Evolutionary conservation across 148 eudicot genomes (phyloP).

Genomic region (Silene conica): DNA sequence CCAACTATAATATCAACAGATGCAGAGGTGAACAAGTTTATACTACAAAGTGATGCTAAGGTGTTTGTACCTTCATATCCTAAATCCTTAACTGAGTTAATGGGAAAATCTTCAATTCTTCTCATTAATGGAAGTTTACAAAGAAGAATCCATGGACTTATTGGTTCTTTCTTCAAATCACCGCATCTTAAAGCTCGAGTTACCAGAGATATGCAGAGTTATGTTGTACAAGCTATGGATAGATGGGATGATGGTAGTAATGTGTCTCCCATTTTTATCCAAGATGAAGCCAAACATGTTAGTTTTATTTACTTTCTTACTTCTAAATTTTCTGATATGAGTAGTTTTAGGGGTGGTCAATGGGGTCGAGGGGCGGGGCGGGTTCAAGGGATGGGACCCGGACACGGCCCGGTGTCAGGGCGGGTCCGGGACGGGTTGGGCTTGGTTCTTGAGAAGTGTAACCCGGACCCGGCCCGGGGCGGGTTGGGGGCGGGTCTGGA

Average conservation of each 20-base stretch:
- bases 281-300: slow-evolving; percentile 70
- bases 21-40: slow-evolving; percentile 74
- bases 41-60: slow-evolving; percentile 77
- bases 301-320: slow-evolving; percentile 1
- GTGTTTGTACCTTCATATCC: slow-evolving; percentile 83
- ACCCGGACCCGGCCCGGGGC: no score
- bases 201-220: slow-evolving; percentile 51
- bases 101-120: slow-evolving; percentile 79
- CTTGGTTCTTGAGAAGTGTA: no score
- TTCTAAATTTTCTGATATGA: background rate
- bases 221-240: slow-evolving; percentile 50
- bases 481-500: no score
- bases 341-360: no score
- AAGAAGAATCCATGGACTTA: slow-evolving; percentile 74
- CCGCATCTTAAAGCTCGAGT: slow-evolving; percentile 66
- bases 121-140: slow-evolving; percentile 76
- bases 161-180: slow-evolving; percentile 75
- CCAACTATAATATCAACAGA: slow-evolving; percentile 74
- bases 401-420: no score
- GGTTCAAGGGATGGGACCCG: no score
- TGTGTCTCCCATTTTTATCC: slow-evolving; percentile 52
- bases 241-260: slow-evolving; percentile 37
- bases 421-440: no score
- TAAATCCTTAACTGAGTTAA: slow-evolving; percentile 74
- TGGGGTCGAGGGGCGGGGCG: no score